A percentile compares a stretch with the other conserved stretches of the same genome.
Evolutionary conservation across 495 filamentous ascomycete species (phyloP).

Genomic region (Chaetomium cochliodes): DNA sequence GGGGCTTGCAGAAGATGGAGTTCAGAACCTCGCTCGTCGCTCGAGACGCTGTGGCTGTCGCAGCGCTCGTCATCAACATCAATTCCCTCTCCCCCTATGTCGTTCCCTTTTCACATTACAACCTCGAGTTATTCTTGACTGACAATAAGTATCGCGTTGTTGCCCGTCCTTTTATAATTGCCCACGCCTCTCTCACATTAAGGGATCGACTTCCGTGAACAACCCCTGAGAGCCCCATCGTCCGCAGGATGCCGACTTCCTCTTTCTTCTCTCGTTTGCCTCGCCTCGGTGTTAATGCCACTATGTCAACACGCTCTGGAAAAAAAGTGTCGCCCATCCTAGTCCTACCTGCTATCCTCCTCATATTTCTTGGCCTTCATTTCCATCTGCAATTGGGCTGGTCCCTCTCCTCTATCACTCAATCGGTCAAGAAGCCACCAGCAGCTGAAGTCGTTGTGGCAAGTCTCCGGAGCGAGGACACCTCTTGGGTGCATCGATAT

Average conservation of each 20-base stretch:
- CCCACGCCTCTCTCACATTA: too few species aligned
- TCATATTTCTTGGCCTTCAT: slow-evolving; percentile 15
- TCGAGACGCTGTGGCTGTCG: too few species aligned
- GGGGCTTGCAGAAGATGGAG: too few species aligned
- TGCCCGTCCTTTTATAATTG: too few species aligned
- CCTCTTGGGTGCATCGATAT: slow-evolving; percentile 36
- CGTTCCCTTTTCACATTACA: too few species aligned
- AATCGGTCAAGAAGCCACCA: neutral
- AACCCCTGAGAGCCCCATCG: too few species aligned
- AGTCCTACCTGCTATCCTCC: slow-evolving; percentile 3
- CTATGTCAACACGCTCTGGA: slow-evolving; percentile 1
- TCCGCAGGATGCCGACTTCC: too few species aligned
- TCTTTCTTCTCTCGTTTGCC: neutral
- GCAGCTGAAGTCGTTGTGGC: slow-evolving; percentile 40
- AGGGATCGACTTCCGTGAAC: neutral
- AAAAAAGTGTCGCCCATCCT: neutral
- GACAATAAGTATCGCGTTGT: too few species aligned
- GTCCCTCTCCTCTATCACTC: neutral
- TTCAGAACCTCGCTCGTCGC: too few species aligned
- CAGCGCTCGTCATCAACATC: too few species aligned
- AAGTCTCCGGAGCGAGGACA: slow-evolving; percentile 36
- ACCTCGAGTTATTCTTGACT: too few species aligned
- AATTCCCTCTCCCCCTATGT: too few species aligned
- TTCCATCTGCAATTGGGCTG: slow-evolving; percentile 10
- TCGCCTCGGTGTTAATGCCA: neutral